These are phyloP conservation scores for Linaria vulgaris DNA, from an alignment of 257 asterid genomes.

Conservation along the genomic window DNA sequence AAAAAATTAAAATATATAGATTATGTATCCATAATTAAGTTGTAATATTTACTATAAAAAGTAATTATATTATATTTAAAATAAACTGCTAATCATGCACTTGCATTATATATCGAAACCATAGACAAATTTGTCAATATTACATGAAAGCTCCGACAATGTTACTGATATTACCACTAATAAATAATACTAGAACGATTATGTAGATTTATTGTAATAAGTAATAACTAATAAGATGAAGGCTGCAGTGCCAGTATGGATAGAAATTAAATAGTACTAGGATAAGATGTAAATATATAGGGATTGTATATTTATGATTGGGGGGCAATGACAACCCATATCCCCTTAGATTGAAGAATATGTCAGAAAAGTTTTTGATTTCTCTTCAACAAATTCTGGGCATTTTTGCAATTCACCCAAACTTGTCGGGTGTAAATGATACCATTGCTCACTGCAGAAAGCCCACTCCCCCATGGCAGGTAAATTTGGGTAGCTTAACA, in stretches of 20 bases:
- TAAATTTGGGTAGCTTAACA: not conserved
- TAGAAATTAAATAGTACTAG: not conserved
- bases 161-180: too few species aligned
- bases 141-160: too few species aligned
- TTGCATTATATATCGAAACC: too few species aligned
- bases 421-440: slow-evolving; percentile 3
- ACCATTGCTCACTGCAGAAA: not conserved
- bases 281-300: not conserved
- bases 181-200: too few species aligned
- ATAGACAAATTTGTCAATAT: too few species aligned
- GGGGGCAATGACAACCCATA: not conserved
- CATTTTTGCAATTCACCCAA: not conserved
- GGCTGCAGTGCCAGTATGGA: not conserved
- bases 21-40: too few species aligned
- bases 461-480: not conserved
- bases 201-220: too few species aligned
- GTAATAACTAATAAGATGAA: too few species aligned
- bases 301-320: not conserved
- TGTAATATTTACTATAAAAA: too few species aligned
- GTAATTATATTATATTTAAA: too few species aligned
- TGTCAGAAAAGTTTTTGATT: not conserved
- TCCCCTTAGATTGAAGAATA: not conserved
- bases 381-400: slow-evolving; percentile 14
- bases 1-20: too few species aligned
- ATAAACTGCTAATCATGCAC: too few species aligned